A percentile compares a stretch with the other conserved stretches of the same genome.
Conservation (phyloP, 2,329 filamentous ascomycete species). For the Ophiosphaerella herpotricha region DNA sequence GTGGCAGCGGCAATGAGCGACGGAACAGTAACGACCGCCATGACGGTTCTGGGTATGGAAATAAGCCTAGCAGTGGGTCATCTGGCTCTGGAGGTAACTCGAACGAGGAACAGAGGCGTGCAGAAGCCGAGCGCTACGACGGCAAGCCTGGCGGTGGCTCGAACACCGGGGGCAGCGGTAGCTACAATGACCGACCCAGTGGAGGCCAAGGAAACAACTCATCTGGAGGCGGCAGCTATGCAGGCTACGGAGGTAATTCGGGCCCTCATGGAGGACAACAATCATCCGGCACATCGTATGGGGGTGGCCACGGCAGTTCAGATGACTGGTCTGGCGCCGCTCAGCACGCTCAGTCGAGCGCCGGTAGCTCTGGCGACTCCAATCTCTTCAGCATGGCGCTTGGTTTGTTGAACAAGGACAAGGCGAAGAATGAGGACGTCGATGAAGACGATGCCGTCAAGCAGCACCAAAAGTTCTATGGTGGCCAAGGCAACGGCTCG, state of each 20-base stretch:
- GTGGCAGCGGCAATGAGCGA: conserved; percentile 1
- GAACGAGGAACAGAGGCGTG: conserved; percentile 11
- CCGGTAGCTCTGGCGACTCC: conserved; percentile 55
- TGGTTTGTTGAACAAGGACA: conserved; percentile 54
- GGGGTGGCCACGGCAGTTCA: conserved; percentile 47
- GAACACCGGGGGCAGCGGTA: conserved; percentile 7
- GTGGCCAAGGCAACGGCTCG: conserved; percentile 49
- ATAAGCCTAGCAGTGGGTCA: conserved; percentile 2
- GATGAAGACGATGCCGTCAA: conserved; percentile 70
- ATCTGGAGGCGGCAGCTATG: conserved; percentile 20
- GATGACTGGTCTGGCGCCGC: conserved; percentile 61
- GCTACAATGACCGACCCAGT: conserved; percentile 4
- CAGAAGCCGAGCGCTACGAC: conserved; percentile 13
- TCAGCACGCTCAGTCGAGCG: conserved; percentile 60
- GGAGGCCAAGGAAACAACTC: conserved; percentile 14
- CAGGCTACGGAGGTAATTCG: conserved; percentile 23
- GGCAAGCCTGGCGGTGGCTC: conserved; percentile 3
- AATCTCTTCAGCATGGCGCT: conserved; percentile 62
- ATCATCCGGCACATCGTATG: conserved; percentile 51
- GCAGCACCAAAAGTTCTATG: conserved; percentile 77
- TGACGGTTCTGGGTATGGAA: conserved; percentile 1
- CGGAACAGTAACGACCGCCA: background rate
- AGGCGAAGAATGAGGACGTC: conserved; percentile 46
- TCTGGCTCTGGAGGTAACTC: conserved; percentile 1
- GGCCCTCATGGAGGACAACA: conserved; percentile 34